Base-by-base conservation (phyloP, 1,139 yeast species). In the Suhomyces kunorum region DNA sequence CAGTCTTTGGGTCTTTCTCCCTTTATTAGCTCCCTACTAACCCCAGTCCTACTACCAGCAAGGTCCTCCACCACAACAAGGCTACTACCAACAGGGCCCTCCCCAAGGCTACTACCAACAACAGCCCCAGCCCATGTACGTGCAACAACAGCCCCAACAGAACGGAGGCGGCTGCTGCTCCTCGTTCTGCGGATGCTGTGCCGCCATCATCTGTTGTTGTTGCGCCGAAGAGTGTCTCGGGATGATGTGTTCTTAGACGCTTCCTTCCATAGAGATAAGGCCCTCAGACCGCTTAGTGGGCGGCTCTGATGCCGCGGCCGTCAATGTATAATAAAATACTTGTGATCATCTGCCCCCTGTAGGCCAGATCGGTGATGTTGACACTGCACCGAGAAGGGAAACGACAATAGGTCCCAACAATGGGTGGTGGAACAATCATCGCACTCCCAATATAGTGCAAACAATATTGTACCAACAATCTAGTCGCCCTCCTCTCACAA, bases 181-280 rank as follows among this genome's bases (percentile, higher is more conserved):
- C 25, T 51, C 70, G 11, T 67, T 61, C 56, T 70, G 76, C 46
- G 76, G 75, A 36, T 65, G 72, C 42, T 66, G 72, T 51, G 64
- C 71, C 23, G 76, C 74, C 39, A 49, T 69, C 33, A 50, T 70
- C 54, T 71, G 76, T 52, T 70, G 76, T 57, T 68, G 74, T 54
- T 69, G 74, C 50, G 72, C 74, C 26, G 74, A 68, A 48, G 68
- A 59, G 32, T 58, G 64, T 46, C 55, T 61, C 42, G 61, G 44
- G 13, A 50, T 52, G 47, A 36, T 40, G 34, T 40, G 44, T 30
- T 36, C 18, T 8, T 37, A 28, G 33, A 14, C 36, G 13, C 2
- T 16, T n/a, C 19, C 17, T n/a, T 15, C 31, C 22, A 28, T 28
- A 28, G 31, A 17, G 31, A 18, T 22, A 19, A 8, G 30, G 31